Evolutionary conservation across 2,329 filamentous ascomycete species (phyloP).

Genomic region (Aspergillus sp.): DNA sequence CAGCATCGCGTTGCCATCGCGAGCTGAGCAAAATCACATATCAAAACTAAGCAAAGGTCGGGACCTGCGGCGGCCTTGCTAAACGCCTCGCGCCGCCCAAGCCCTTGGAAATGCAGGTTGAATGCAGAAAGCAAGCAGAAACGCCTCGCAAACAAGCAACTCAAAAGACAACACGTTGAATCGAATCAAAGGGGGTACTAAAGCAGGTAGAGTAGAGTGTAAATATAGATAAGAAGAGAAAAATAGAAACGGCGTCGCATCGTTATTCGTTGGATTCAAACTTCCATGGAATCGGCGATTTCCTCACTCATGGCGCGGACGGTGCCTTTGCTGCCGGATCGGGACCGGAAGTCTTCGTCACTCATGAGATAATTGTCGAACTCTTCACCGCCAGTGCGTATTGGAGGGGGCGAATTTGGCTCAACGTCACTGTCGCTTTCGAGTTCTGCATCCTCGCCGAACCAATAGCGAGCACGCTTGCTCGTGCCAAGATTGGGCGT

Average conservation of each 20-base stretch:
- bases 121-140: slow-evolving; percentile 20
- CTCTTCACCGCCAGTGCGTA: slow-evolving; percentile 35
- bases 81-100: slow-evolving; percentile 20
- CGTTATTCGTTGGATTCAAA: slow-evolving; percentile 35
- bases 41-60: slow-evolving; percentile 2
- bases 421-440: slow-evolving; percentile 45
- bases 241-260: slow-evolving; percentile 18
- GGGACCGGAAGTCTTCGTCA: slow-evolving; percentile 43
- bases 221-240: background rate
- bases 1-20: slow-evolving; percentile 5
- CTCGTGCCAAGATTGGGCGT: slow-evolving; percentile 60
- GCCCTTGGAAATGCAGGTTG: slow-evolving; percentile 23
- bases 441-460: slow-evolving; percentile 63
- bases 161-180: background rate
- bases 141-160: slow-evolving; percentile 9
- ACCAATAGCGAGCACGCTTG: slow-evolving; percentile 87
- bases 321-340: slow-evolving; percentile 43
- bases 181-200: slow-evolving; percentile 1
- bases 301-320: slow-evolving; percentile 56
- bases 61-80: slow-evolving; percentile 15
- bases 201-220: background rate
- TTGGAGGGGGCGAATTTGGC: slow-evolving; percentile 16
- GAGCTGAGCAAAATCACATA: slow-evolving; percentile 6
- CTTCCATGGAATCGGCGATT: slow-evolving; percentile 54
- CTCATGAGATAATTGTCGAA: slow-evolving; percentile 46